phyloP scores from a whole-genome alignment of 306 rosid species.

The Cucurbita pepo region DNA sequence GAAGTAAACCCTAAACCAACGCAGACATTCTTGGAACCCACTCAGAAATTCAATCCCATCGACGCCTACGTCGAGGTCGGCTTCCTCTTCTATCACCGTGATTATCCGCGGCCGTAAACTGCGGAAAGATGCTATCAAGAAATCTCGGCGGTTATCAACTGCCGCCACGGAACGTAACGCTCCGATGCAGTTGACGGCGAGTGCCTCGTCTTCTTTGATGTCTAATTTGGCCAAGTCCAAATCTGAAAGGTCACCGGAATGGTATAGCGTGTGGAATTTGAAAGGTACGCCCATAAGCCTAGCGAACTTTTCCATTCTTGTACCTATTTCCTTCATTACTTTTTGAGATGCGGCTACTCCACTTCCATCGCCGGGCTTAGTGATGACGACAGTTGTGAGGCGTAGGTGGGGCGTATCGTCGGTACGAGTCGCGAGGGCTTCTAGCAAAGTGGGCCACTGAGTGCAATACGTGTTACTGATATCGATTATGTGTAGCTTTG shows the following conservation, averaged over 20 bases:
- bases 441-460: slow-evolving; percentile 91
- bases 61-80: slow-evolving; percentile 65
- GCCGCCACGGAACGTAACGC: slow-evolving; percentile 41
- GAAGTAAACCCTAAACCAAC: slow-evolving; percentile 97
- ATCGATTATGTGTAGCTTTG: slow-evolving; percentile 66
- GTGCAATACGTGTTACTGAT: slow-evolving; percentile 89
- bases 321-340: slow-evolving; percentile 72
- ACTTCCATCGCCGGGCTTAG: slow-evolving; percentile 3
- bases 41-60: slow-evolving; percentile 64
- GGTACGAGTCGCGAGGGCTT: slow-evolving; percentile 72
- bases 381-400: slow-evolving; percentile 46
- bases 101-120: slow-evolving; percentile 57
- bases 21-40: slow-evolving; percentile 67
- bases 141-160: slow-evolving; percentile 37
- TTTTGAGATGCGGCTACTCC: slow-evolving; percentile 18
- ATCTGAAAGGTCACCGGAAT: slow-evolving; percentile 53
- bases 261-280: slow-evolving; percentile 60
- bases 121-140: slow-evolving; percentile 29
- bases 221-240: slow-evolving; percentile 37
- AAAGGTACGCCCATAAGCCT: slow-evolving; percentile 94
- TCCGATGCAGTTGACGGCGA: slow-evolving; percentile 67
- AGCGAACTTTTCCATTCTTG: slow-evolving; percentile 87
- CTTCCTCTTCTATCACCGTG: slow-evolving; percentile 83
- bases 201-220: slow-evolving; percentile 57
- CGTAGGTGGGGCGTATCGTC: slow-evolving; percentile 87